Percentiles rank a stretch among this genome's conserved stretches.
Conservation (phyloP, 305 asterid genomes). For the Fraxinus xanthoxyloides region DNA sequence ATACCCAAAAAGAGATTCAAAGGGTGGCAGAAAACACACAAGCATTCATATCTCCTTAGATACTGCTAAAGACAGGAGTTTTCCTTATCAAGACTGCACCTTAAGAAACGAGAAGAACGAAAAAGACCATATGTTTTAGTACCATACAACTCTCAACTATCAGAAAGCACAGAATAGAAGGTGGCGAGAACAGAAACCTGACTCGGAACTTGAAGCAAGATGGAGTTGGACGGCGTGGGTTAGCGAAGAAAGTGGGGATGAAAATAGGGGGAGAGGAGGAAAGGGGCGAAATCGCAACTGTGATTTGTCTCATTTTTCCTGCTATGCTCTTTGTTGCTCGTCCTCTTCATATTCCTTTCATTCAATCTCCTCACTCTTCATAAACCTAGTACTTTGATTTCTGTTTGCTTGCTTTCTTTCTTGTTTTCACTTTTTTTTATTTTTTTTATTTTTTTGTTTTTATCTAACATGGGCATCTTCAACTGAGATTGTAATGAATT, state of each 20-base stretch:
- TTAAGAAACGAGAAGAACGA: not conserved
- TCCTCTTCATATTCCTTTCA: conserved; percentile 8
- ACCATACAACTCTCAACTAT: not conserved
- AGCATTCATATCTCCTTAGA: not conserved
- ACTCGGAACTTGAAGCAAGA: conserved; percentile 30
- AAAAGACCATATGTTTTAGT: not conserved
- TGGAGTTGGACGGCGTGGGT: conserved; percentile 21
- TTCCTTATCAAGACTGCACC: not conserved
- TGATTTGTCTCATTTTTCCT: conserved; percentile 31
- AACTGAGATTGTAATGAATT: too few relatives aligned
- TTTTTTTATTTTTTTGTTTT: not conserved
- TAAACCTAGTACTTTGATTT: not conserved
- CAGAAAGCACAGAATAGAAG: not conserved
- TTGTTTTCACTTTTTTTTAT: not conserved
- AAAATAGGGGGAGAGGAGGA: conserved; percentile 20
- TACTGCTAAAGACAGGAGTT: not conserved
- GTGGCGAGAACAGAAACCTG: conserved; percentile 33
- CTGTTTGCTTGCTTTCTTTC: not conserved
- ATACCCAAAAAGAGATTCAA: not conserved
- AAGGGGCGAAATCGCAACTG: conserved; percentile 21
- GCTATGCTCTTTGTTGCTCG: not conserved
- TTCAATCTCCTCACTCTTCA: not conserved
- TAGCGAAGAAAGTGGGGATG: conserved; percentile 19
- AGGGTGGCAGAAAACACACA: not conserved
- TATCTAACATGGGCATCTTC: too few relatives aligned